phyloP scores from a whole-genome alignment of 2,329 filamentous ascomycete species.

The Ophiostoma novo-ulmi region DNA sequence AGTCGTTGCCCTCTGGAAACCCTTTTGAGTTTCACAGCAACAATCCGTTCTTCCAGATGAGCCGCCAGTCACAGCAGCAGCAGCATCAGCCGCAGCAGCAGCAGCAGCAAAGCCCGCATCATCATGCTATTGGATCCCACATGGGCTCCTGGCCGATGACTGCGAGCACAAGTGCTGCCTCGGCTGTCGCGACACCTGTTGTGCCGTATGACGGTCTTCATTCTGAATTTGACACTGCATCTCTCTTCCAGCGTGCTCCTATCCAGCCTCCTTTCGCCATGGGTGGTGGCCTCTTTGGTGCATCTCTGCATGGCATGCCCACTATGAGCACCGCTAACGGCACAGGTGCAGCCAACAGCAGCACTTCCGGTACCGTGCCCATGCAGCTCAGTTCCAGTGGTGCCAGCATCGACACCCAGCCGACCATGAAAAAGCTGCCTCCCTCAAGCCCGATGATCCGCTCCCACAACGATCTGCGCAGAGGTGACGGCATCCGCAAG shows the following conservation, averaged over 20 bases:
- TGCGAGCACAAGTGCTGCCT: constrained; percentile 43
- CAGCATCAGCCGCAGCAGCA: constrained; percentile 37
- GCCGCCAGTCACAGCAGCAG: constrained; percentile 47
- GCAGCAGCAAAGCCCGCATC: constrained; percentile 32
- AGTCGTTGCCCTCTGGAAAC: constrained; percentile 59
- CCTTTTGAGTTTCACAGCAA: constrained; percentile 53
- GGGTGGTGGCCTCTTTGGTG: constrained; percentile 45
- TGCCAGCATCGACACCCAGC: constrained; percentile 40
- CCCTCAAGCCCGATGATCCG: constrained; percentile 64
- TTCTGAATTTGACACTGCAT: constrained; percentile 50
- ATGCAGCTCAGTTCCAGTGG: constrained; percentile 32
- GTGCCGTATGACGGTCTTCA: constrained; percentile 62
- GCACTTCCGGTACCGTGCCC: constrained; percentile 8
- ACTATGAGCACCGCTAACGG: constrained; percentile 46
- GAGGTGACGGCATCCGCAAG: constrained; percentile 89
- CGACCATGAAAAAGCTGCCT: constrained; percentile 55
- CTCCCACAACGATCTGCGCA: constrained; percentile 69
- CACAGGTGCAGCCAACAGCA: not conserved
- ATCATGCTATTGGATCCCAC: constrained; percentile 32
- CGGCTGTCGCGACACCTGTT: constrained; percentile 69
- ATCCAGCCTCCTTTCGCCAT: constrained; percentile 49
- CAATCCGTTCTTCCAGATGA: constrained; percentile 64
- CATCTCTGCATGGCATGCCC: constrained; percentile 31
- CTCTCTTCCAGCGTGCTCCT: constrained; percentile 49
- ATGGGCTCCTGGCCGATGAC: constrained; percentile 54